phyloP scores from a whole-genome alignment of 192 early-diverging fungal genomes.

The Podila minutissima region DNA sequence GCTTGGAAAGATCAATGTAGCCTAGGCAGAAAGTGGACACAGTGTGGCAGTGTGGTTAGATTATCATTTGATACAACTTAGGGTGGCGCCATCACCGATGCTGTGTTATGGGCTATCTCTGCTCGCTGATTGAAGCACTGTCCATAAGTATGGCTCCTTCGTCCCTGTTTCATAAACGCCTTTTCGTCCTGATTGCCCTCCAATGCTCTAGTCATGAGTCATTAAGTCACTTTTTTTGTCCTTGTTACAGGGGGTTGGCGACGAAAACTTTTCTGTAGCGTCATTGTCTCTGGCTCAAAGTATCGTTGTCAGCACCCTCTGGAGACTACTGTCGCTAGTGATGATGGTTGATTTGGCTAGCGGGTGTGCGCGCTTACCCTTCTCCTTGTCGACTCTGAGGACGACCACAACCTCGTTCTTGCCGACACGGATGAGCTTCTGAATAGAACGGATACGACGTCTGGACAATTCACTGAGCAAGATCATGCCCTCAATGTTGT shows the following conservation, averaged over 20 bases:
- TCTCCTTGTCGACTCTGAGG: slow-evolving; percentile 95
- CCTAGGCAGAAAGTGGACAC: slow-evolving; percentile 54
- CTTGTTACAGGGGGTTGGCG: not conserved
- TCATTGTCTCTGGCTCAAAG: not conserved
- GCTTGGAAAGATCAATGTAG: slow-evolving; percentile 99
- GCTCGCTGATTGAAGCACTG: no score
- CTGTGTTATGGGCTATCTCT: not conserved
- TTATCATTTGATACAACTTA: not conserved
- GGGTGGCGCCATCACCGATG: not conserved
- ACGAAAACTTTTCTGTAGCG: not conserved
- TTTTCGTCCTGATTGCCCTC: no score
- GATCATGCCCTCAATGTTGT: slow-evolving; percentile 98
- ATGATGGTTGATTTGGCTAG: not conserved
- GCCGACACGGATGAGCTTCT: slow-evolving; percentile 94
- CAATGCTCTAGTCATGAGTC: no score
- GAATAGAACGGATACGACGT: slow-evolving; percentile 95
- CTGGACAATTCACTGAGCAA: slow-evolving; percentile 91
- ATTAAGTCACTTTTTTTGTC: not conserved
- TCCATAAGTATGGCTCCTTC: no score
- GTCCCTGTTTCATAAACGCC: no score
- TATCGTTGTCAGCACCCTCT: not conserved
- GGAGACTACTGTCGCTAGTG: no score
- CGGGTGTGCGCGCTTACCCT: slow-evolving; percentile 63
- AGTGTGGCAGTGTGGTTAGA: no score
- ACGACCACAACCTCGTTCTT: slow-evolving; percentile 94